These are phyloP conservation scores for Solanum neorickii DNA, from an alignment of 257 asterid genomes.

Conservation along the genomic window DNA sequence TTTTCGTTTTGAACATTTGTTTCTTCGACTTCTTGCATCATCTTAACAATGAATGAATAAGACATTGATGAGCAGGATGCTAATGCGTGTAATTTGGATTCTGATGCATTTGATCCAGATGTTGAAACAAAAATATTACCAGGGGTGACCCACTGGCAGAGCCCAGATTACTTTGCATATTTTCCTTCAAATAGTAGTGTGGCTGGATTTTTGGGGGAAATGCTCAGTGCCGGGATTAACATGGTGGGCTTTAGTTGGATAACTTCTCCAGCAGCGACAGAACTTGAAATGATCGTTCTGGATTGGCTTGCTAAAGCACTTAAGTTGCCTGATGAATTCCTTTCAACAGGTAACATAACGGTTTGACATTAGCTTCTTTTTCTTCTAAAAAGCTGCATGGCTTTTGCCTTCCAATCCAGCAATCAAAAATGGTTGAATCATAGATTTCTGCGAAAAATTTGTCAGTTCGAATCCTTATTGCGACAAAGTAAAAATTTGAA, in stretches of 20 bases:
- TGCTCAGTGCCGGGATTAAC: conserved; percentile 90
- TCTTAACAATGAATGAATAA: neutral
- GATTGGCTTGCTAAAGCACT: conserved; percentile 97
- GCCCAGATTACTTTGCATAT: conserved; percentile 82
- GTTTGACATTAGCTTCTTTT: neutral
- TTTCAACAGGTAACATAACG: conserved; percentile 43
- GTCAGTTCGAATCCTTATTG: neutral
- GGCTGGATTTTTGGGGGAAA: conserved; percentile 92
- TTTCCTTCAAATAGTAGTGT: conserved; percentile 76
- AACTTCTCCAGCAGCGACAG: conserved; percentile 97
- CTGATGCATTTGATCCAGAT: conserved; percentile 29
- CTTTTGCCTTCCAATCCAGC: neutral
- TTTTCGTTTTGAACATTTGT: neutral
- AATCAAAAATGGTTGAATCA: neutral
- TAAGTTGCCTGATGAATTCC: conserved; percentile 56
- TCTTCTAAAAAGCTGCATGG: neutral
- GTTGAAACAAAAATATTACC: conserved; percentile 69
- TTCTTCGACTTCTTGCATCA: neutral
- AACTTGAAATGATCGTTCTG: conserved; percentile 77
- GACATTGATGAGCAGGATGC: neutral
- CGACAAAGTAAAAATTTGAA: neutral
- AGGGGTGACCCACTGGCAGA: conserved; percentile 98
- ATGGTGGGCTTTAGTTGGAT: conserved; percentile 99
- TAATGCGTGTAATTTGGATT: neutral
- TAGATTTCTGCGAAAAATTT: neutral